Evolutionary conservation across 1,139 yeast species (phyloP).

Genomic region (Blastobotrys capitulatus): DNA sequence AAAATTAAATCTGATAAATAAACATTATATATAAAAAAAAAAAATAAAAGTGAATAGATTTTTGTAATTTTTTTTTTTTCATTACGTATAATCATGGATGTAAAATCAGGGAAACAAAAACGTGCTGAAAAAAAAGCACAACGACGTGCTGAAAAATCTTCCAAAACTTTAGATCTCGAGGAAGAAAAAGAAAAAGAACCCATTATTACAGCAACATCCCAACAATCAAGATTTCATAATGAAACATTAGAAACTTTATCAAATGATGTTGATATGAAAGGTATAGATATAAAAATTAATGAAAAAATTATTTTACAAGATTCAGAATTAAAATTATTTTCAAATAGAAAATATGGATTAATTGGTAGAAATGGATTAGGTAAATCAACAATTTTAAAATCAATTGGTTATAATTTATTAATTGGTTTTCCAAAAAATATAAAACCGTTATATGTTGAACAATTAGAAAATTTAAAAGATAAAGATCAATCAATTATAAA

Average conservation of each 20-base stretch:
- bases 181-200: too few relatives aligned
- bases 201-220: slow-evolving; percentile 7
- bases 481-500: neutral
- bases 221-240: slow-evolving; percentile 12
- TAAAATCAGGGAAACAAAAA: slow-evolving; percentile 5
- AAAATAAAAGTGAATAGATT: too few relatives aligned
- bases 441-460: slow-evolving; percentile 12
- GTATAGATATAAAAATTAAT: slow-evolving; percentile 8
- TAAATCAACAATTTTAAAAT: slow-evolving; percentile 87
- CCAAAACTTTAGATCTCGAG: too few relatives aligned
- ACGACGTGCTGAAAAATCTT: neutral
- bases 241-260: slow-evolving; percentile 11
- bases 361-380: slow-evolving; percentile 99
- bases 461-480: slow-evolving; percentile 7
- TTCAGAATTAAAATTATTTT: slow-evolving; percentile 6
- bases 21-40: too few relatives aligned
- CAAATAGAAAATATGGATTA: slow-evolving; percentile 52
- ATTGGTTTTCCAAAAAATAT: slow-evolving; percentile 11
- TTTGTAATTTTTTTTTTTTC: too few relatives aligned
- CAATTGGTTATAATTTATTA: slow-evolving; percentile 7
- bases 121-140: slow-evolving; percentile 4
- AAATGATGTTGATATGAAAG: slow-evolving; percentile 11
- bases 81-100: neutral
- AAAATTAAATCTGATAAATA: too few relatives aligned
- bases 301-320: slow-evolving; percentile 7